Conservation (phyloP, 176 grass and related monocot genomes). For the Dendrocalamus sinicus region DNA sequence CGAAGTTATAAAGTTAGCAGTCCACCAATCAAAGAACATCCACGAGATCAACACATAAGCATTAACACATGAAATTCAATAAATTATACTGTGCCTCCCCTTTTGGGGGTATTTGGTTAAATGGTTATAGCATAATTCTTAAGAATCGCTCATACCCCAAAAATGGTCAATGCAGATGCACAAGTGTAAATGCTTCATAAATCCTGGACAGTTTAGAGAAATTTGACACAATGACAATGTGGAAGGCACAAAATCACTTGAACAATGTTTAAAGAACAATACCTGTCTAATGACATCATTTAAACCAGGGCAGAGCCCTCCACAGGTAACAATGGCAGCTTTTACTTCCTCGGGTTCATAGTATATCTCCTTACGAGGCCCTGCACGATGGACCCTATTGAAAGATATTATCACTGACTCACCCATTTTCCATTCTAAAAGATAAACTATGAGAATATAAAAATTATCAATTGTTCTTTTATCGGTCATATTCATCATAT, state of each 20-base stretch:
- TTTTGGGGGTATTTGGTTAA: slow-evolving; percentile 18
- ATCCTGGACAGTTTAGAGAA: background rate
- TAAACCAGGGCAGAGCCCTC: slow-evolving; percentile 92
- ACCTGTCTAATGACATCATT: slow-evolving; percentile 99
- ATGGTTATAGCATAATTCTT: background rate
- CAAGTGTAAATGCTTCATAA: background rate
- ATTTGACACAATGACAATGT: background rate
- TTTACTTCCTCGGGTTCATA: slow-evolving; percentile 93
- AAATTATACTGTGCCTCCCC: background rate
- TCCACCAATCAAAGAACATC: background rate
- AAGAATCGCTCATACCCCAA: background rate
- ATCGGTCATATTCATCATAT: background rate
- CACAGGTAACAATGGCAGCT: slow-evolving; percentile 96
- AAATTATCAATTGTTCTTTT: background rate
- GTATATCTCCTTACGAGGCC: slow-evolving; percentile 93
- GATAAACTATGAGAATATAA: slow-evolving; percentile 18
- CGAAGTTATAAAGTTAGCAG: background rate
- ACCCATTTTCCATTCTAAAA: background rate
- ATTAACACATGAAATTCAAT: slow-evolving; percentile 1
- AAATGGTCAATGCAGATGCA: background rate
- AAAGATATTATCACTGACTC: slow-evolving; percentile 38
- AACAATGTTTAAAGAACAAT: slow-evolving; percentile 27
- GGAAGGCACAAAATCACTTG: background rate
- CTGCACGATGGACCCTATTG: slow-evolving; percentile 88
- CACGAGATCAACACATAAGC: background rate